phyloP scores from a whole-genome alignment of 2,329 filamentous ascomycete genomes.

The Colletotrichum tropicale region DNA sequence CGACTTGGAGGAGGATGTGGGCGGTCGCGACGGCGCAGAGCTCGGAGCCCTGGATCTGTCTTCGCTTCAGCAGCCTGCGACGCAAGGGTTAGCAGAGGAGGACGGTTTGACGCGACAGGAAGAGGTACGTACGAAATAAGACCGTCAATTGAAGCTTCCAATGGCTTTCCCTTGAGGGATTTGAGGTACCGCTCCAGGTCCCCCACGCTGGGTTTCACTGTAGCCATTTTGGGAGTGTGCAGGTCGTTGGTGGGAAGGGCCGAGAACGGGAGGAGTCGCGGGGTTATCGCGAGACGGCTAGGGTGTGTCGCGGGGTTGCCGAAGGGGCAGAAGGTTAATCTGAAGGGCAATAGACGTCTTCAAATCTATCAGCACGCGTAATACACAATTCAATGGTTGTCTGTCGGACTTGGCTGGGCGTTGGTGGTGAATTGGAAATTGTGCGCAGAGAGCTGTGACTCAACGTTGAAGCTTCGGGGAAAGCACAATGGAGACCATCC shows the following conservation, averaged over 20 bases:
- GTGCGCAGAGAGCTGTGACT: conserved; percentile 16
- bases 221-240: conserved; percentile 53
- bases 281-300: not conserved
- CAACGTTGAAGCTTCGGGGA: conserved; percentile 14
- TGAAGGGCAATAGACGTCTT: not conserved
- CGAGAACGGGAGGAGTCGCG: not conserved
- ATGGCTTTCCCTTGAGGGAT: conserved; percentile 74
- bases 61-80: conserved; percentile 80
- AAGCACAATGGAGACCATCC: not conserved
- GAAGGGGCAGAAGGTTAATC: not conserved
- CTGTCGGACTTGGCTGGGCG: not conserved
- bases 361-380: not conserved
- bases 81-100: conserved; percentile 5
- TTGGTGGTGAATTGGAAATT: conserved; percentile 6
- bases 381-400: not conserved
- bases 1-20: conserved; percentile 84
- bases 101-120: conserved; percentile 1
- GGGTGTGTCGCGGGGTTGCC: not conserved
- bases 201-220: conserved; percentile 65
- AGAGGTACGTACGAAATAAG: conserved; percentile 77
- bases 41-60: conserved; percentile 87
- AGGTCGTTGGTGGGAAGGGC: not conserved
- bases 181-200: conserved; percentile 80
- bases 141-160: conserved; percentile 84
- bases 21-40: conserved; percentile 91